These are phyloP conservation scores for Wickerhamiella bombiphila DNA, from an alignment of 805 yeast species.

Conservation along the genomic window DNA sequence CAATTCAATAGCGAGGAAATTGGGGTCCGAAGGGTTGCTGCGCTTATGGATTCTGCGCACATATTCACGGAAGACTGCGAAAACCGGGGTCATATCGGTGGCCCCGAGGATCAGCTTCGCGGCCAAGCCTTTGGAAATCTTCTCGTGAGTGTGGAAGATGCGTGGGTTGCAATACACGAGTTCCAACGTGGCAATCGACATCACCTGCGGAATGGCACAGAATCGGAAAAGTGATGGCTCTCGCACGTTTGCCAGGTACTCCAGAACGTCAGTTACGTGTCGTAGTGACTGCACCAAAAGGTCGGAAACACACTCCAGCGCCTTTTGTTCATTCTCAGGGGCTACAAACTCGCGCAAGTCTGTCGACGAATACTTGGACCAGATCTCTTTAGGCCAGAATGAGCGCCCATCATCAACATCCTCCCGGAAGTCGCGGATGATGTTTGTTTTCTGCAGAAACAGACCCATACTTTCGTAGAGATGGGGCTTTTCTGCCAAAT, in stretches of 20 bases:
- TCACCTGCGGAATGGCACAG: conserved; percentile 96
- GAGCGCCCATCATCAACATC: conserved; percentile 84
- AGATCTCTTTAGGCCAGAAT: conserved; percentile 91
- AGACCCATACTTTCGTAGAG: conserved; percentile 82
- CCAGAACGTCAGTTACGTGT: conserved; percentile 64
- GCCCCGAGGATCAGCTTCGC: conserved; percentile 59
- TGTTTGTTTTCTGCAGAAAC: conserved; percentile 89
- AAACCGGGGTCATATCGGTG: conserved; percentile 61
- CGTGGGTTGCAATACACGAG: conserved; percentile 66
- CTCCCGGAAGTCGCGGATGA: conserved; percentile 87
- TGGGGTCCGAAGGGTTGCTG: conserved; percentile 70
- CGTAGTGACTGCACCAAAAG: conserved; percentile 63
- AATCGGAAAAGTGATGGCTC: conserved; percentile 79
- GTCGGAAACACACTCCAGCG: conserved; percentile 65
- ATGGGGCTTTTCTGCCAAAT: conserved; percentile 37
- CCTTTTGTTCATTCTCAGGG: conserved; percentile 36
- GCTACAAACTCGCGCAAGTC: not conserved
- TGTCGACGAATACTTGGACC: conserved; percentile 62
- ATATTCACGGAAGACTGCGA: conserved; percentile 61
- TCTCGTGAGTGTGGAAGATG: conserved; percentile 58
- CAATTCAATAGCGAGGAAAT: conserved; percentile 69
- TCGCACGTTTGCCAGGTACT: conserved; percentile 56
- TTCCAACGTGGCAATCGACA: conserved; percentile 94
- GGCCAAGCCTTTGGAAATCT: conserved; percentile 83
- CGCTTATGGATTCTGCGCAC: conserved; percentile 63